These are phyloP conservation scores for Cryptosporidium andersoni DNA, from an alignment of 169 alveolate genomes.

Conservation along the genomic window DNA sequence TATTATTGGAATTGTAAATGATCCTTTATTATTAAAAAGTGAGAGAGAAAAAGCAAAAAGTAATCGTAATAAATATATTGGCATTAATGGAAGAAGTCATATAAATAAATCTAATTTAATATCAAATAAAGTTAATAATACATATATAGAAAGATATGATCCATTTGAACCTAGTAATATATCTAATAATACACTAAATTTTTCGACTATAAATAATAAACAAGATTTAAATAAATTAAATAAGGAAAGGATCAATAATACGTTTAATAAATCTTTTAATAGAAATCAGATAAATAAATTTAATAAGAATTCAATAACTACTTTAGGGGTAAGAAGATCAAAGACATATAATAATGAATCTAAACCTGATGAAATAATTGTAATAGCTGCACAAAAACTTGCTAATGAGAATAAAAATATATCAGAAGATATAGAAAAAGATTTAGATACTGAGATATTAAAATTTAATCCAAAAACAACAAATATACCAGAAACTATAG, in stretches of 20 bases:
- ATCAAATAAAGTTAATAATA: neutral
- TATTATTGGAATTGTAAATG: conserved; percentile 73
- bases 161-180: conserved; percentile 15
- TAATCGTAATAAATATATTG: conserved; percentile 78
- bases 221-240: neutral
- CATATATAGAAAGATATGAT: conserved; percentile 18
- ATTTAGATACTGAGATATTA: no score
- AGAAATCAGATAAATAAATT: no score
- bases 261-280: no score
- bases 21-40: conserved; percentile 73
- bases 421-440: neutral
- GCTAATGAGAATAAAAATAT: conserved; percentile 6
- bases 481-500: no score
- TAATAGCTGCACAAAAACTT: conserved; percentile 27
- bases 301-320: no score
- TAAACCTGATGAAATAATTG: conserved; percentile 21
- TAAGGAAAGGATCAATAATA: neutral
- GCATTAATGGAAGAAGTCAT: conserved; percentile 71
- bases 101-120: neutral
- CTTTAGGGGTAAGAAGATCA: no score
- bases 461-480: no score
- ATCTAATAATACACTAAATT: neutral
- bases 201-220: neutral
- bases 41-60: conserved; percentile 81
- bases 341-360: no score